Percentiles rank a stretch among this genome's conserved stretches.
Evolutionary conservation across 2,329 filamentous ascomycete genomes (phyloP).

Genomic region (Pseudogymnoascus sp.): DNA sequence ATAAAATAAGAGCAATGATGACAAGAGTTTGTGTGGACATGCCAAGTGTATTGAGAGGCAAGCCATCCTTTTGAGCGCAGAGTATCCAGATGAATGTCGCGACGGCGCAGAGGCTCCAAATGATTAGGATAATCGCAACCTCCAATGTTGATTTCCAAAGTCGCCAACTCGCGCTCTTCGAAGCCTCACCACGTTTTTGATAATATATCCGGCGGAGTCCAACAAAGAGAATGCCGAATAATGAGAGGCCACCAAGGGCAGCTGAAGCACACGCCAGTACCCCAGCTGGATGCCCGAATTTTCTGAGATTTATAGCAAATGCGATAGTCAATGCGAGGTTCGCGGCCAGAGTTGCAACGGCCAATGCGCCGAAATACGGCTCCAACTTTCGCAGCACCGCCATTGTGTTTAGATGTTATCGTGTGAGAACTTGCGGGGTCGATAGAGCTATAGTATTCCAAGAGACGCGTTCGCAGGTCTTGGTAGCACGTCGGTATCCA

Average conservation of each 20-base stretch:
- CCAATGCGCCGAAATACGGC: conserved; percentile 20
- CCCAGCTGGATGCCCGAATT: conserved; percentile 12
- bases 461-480: neutral
- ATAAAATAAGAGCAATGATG: conserved; percentile 22
- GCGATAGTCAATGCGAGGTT: conserved; percentile 25
- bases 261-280: conserved; percentile 22
- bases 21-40: conserved; percentile 18
- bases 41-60: conserved; percentile 17
- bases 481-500: neutral
- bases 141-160: conserved; percentile 23
- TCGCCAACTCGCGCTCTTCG: conserved; percentile 21
- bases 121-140: conserved; percentile 20
- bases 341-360: conserved; percentile 21
- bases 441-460: neutral
- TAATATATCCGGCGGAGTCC: conserved; percentile 22
- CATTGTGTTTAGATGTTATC: neutral
- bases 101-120: conserved; percentile 20
- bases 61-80: conserved; percentile 14
- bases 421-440: neutral
- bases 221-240: conserved; percentile 17
- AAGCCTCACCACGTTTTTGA: conserved; percentile 21
- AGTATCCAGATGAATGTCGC: conserved; percentile 22
- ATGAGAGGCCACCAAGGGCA: conserved; percentile 17
- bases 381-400: neutral
- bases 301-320: conserved; percentile 20